Evolutionary conservation across 2,329 filamentous ascomycete genomes (phyloP), one percentile per base, ranked within the genome.

Genomic region (Botrytis fragariae): DNA sequence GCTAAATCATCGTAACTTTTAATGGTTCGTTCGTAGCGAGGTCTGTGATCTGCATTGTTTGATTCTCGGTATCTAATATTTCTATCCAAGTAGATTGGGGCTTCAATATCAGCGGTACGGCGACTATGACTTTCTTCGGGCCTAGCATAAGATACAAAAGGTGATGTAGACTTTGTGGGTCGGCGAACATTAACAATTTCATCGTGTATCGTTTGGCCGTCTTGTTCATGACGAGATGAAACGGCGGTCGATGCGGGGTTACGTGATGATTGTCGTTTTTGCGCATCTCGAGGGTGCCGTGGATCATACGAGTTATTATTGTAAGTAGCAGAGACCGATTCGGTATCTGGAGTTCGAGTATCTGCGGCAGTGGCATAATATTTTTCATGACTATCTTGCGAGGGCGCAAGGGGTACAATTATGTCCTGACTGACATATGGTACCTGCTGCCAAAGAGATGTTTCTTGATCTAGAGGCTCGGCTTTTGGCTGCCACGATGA

Each of bases 381-480:
- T 63, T 78, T 80, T 8, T 78, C 76, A 72, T 80, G 79, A 54
- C 79, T 80, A 48, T 80, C 79, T 72, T 77, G 75, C 29, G 79
- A 80, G 14, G 79, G 78, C 51, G 75, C 76, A 48, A 80, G 79
- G 25, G 72, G 62, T 62, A 76, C 72, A 60, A 51, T 54, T 61
- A 45, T 65, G 25, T 70, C 67, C 35, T 48, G 73, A 71, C 76
- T 75, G 22, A 73, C 45, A 70, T 71, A 57, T 44, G 37, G 44
- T 20, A n/a, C 44, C 22, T 48, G 61, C 29, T 67, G 70, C 70
- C 70, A 72, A n/a, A 45, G n/a, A 25, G n/a, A 25, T 35, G 44
- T 32, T 65, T 42, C 48, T 42, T 57, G 61, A 9, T 39, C 37
- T n/a, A 44, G 37, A 45, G 14, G 16, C 32, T 72, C 70, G n/a